These are phyloP conservation scores for Amoeboradix gromovi DNA, from an alignment of 371 early-diverging fungal genomes.

Conservation along the genomic window DNA sequence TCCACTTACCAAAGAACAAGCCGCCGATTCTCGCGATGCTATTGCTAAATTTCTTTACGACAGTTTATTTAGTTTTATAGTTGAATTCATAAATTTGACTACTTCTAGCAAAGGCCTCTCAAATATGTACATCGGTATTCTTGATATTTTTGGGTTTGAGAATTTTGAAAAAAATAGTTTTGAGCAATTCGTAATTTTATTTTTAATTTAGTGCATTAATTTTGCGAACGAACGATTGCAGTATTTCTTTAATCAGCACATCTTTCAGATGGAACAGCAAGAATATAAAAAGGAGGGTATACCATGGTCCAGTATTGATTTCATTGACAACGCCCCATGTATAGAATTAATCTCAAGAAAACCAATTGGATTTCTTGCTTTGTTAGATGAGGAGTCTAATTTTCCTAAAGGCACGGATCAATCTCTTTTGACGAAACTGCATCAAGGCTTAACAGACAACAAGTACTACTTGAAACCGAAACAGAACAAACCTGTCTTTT, in stretches of 20 bases:
- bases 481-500: conserved; percentile 14
- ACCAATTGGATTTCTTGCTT: conserved; percentile 24
- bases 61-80: conserved; percentile 21
- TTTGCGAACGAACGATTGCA: conserved; percentile 32
- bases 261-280: conserved; percentile 27
- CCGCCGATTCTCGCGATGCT: conserved; percentile 14
- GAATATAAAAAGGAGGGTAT: conserved; percentile 28
- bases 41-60: conserved; percentile 22
- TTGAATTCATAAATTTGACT: conserved; percentile 21
- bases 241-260: conserved; percentile 28
- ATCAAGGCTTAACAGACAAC: conserved; percentile 9
- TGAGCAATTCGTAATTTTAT: conserved; percentile 20
- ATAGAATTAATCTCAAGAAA: conserved; percentile 24
- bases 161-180: conserved; percentile 28
- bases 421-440: conserved; percentile 16
- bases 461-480: conserved; percentile 15
- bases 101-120: conserved; percentile 5
- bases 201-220: conserved; percentile 14
- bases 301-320: conserved; percentile 28
- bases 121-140: conserved; percentile 21
- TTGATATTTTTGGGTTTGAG: conserved; percentile 48
- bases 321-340: conserved; percentile 27
- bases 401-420: conserved; percentile 29
- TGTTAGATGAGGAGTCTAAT: conserved; percentile 35
- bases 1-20: conserved; percentile 11